These are phyloP conservation scores for Elsinoe perseae DNA, from an alignment of 2,329 filamentous ascomycete species.

Conservation along the genomic window DNA sequence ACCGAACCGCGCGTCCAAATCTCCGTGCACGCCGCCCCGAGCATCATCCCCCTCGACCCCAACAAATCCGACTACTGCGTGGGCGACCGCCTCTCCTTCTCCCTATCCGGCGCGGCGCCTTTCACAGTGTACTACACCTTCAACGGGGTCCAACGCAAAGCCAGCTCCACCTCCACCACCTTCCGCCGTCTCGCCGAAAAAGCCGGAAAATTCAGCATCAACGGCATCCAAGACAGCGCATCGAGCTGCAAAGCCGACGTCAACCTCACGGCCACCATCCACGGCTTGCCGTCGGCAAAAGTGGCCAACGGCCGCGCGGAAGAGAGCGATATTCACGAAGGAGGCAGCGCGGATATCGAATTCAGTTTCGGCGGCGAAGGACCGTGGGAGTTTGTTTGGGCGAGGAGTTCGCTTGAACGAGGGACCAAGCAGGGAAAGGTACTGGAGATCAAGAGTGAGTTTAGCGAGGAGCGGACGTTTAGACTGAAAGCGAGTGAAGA, in stretches of 20 bases:
- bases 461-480: slow-evolving; percentile 74
- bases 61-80: slow-evolving; percentile 85
- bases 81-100: slow-evolving; percentile 87
- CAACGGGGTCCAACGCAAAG: slow-evolving; percentile 67
- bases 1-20: slow-evolving; percentile 71
- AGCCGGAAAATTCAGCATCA: slow-evolving; percentile 82
- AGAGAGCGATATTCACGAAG: slow-evolving; percentile 91
- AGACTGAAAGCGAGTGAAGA: slow-evolving; percentile 80
- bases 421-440: slow-evolving; percentile 72
- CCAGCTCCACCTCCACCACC: slow-evolving; percentile 67
- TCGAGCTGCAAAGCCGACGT: slow-evolving; percentile 78
- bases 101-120: slow-evolving; percentile 79
- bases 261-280: slow-evolving; percentile 73
- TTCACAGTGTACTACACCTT: slow-evolving; percentile 94
- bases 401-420: slow-evolving; percentile 73
- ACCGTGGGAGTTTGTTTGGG: slow-evolving; percentile 97
- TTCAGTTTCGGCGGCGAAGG: slow-evolving; percentile 95
- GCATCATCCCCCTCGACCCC: slow-evolving; percentile 73
- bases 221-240: slow-evolving; percentile 75
- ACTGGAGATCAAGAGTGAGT: slow-evolving; percentile 83
- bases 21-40: slow-evolving; percentile 85
- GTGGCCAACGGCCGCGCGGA: slow-evolving; percentile 77
- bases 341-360: slow-evolving; percentile 82
- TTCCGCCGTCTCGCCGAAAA: slow-evolving; percentile 92
- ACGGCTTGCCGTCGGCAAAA: slow-evolving; percentile 83